Conservation (phyloP, 345 rosid genomes). For the Raphanus sativus region DNA sequence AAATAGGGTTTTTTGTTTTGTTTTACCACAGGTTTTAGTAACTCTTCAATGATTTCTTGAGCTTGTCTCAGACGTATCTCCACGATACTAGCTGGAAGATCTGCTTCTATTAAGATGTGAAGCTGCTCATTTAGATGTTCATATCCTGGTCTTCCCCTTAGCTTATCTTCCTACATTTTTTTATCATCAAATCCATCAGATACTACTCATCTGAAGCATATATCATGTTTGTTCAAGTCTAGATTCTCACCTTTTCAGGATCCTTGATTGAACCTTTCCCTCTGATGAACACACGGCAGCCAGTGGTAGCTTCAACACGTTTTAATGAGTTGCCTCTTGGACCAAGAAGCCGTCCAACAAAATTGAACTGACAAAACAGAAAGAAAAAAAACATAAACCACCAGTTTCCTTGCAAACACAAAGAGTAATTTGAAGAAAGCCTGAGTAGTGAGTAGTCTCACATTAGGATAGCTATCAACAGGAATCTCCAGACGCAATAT, state of each 20-base stretch:
- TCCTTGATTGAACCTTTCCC: constrained; percentile 99
- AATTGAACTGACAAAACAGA: constrained; percentile 67
- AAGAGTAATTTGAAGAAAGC: not conserved
- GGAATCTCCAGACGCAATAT: constrained; percentile 98
- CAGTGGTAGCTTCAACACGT: constrained; percentile 98
- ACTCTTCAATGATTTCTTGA: constrained; percentile 82
- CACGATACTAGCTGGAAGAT: constrained; percentile 69
- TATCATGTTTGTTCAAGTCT: not conserved
- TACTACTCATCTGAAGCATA: not conserved
- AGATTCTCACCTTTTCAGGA: constrained; percentile 74
- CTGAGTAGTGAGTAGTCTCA: constrained; percentile 20
- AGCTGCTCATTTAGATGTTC: constrained; percentile 77
- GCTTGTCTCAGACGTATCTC: constrained; percentile 71
- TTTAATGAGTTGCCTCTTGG: constrained; percentile 98
- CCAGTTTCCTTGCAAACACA: not conserved
- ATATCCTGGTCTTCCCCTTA: constrained; percentile 77
- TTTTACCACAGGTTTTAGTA: constrained; percentile 93
- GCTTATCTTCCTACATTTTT: constrained; percentile 63
- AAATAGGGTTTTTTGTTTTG: not conserved
- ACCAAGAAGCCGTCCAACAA: constrained; percentile 97
- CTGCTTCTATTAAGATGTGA: constrained; percentile 75
- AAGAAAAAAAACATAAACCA: not conserved
- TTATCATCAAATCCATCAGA: not conserved
- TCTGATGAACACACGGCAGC: constrained; percentile 96
- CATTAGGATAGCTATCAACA: constrained; percentile 61